These are phyloP conservation scores for Fraxinus latifolia DNA, from an alignment of 305 asterid genomes.

Conservation along the genomic window DNA sequence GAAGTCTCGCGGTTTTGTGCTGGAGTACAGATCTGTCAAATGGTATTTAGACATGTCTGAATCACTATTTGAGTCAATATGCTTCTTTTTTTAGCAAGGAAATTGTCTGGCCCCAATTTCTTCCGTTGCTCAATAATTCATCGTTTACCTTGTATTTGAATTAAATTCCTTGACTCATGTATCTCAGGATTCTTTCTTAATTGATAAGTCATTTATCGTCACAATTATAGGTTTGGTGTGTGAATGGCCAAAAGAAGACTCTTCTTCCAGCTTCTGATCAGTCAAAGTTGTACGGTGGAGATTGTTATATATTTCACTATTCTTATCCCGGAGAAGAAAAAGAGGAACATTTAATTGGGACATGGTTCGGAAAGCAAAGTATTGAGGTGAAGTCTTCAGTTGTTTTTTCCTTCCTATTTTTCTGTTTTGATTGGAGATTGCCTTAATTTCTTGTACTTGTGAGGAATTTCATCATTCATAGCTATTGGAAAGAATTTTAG, in stretches of 20 bases:
- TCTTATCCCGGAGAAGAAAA: conserved; percentile 61
- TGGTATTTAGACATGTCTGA: conserved; percentile 6
- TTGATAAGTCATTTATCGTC: conserved; percentile 23
- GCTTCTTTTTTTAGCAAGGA: not conserved
- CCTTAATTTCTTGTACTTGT: not conserved
- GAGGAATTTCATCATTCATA: not conserved
- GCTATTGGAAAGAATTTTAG: not conserved
- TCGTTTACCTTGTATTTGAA: conserved; percentile 7
- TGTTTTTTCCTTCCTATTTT: conserved; percentile 9
- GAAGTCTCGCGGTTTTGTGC: not conserved
- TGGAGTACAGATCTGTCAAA: not conserved
- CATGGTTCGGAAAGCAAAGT: conserved; percentile 80
- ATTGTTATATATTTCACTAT: conserved; percentile 81
- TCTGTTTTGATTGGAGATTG: conserved; percentile 13
- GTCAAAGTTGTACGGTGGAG: conserved; percentile 68
- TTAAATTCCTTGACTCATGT: not conserved
- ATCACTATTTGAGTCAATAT: not conserved
- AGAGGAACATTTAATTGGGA: conserved; percentile 67
- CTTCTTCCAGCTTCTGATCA: conserved; percentile 50
- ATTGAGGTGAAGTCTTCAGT: conserved; percentile 46
- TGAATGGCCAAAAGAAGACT: conserved; percentile 54
- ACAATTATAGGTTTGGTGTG: conserved; percentile 66
- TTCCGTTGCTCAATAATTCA: conserved; percentile 6
- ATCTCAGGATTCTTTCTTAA: conserved; percentile 22
- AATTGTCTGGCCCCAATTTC: not conserved